These are phyloP conservation scores for Triangularia setosa DNA, from an alignment of 2,329 filamentous ascomycete genomes.

Conservation along the genomic window DNA sequence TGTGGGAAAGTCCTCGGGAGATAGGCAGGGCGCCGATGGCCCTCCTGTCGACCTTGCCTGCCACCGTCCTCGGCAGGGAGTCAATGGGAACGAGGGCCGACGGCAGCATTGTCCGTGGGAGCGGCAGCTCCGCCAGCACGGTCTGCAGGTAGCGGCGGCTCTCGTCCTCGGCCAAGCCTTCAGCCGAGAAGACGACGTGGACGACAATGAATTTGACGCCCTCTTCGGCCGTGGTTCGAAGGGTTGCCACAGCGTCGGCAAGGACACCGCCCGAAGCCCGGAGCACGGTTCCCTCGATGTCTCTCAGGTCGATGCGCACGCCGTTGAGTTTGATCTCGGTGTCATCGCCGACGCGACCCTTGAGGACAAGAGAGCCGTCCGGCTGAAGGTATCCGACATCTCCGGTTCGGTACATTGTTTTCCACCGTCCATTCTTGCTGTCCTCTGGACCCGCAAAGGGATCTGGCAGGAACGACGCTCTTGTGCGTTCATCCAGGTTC, in stretches of 20 bases:
- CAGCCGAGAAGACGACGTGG: neutral
- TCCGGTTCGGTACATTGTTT: slow-evolving; percentile 35
- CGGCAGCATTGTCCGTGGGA: slow-evolving; percentile 19
- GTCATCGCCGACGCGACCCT: slow-evolving; percentile 36
- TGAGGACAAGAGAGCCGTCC: slow-evolving; percentile 32
- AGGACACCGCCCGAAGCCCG: neutral
- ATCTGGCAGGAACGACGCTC: slow-evolving; percentile 25
- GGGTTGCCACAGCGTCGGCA: neutral
- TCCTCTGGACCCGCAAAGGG: no score
- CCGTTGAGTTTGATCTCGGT: slow-evolving; percentile 40
- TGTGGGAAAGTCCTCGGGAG: no score
- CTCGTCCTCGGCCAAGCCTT: neutral
- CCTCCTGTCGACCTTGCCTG: slow-evolving; percentile 13
- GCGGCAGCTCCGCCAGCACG: slow-evolving; percentile 19
- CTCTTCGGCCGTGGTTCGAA: neutral
- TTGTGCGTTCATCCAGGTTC: slow-evolving; percentile 21
- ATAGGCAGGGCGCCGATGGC: slow-evolving; percentile 3
- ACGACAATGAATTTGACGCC: neutral
- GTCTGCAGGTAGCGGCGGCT: slow-evolving; percentile 25
- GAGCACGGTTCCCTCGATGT: neutral
- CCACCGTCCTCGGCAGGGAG: slow-evolving; percentile 5
- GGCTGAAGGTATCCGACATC: slow-evolving; percentile 32
- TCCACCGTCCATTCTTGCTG: no score
- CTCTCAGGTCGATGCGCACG: slow-evolving; percentile 38
- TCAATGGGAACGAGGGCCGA: slow-evolving; percentile 9